These are phyloP conservation scores for Exserohilum turcica DNA, from an alignment of 2,329 filamentous ascomycete species.

Conservation along the genomic window DNA sequence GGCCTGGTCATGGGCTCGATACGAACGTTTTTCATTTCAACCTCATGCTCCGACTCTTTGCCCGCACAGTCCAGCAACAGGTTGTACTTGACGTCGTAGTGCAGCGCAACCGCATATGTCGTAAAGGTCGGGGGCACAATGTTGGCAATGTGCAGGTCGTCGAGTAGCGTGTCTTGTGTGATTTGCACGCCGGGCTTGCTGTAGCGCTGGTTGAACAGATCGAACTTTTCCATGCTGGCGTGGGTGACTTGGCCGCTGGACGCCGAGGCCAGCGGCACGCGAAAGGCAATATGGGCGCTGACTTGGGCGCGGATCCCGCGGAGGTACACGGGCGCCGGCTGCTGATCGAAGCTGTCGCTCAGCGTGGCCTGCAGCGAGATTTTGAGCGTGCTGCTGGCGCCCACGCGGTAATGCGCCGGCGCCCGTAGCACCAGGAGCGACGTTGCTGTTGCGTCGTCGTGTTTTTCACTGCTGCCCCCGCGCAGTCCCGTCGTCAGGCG, in stretches of 20 bases:
- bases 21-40: constrained; percentile 16
- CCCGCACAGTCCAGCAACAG: constrained; percentile 26
- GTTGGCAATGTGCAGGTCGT: constrained; percentile 20
- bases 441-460: constrained; percentile 15
- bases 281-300: constrained; percentile 18
- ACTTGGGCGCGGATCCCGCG: constrained; percentile 29
- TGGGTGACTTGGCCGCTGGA: constrained; percentile 15
- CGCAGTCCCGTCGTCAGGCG: constrained; percentile 15
- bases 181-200: constrained; percentile 23
- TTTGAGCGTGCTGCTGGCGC: constrained; percentile 15
- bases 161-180: constrained; percentile 9
- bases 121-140: constrained; percentile 25
- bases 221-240: constrained; percentile 19
- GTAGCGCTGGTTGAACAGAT: constrained; percentile 27
- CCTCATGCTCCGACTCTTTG: constrained; percentile 26
- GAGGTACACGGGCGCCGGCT: constrained; percentile 21
- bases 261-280: constrained; percentile 17
- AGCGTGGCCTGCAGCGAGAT: constrained; percentile 19
- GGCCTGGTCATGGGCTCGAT: constrained; percentile 26
- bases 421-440: constrained; percentile 21
- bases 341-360: constrained; percentile 1
- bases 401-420: constrained; percentile 20
- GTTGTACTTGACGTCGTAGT: constrained; percentile 25
- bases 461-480: constrained; percentile 8
- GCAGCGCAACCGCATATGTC: constrained; percentile 23